Base-by-base conservation (phyloP, 2,329 filamentous ascomycete genomes). In the Endoconidiophora laricicola region DNA sequence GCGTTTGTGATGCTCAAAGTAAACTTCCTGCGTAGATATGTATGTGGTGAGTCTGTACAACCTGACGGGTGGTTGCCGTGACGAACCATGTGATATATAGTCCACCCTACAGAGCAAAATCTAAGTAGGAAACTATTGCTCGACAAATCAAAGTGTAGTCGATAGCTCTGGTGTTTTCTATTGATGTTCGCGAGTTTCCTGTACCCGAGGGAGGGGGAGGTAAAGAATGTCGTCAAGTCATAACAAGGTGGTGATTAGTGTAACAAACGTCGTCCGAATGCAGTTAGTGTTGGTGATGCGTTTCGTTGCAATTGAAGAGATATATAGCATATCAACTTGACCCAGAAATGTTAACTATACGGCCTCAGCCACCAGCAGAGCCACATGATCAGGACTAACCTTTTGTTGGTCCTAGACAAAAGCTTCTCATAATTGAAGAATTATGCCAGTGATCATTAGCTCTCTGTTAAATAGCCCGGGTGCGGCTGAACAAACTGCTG, bases 401-500 rank as follows among this genome's bases (percentile, higher is more conserved):
- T 33, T 33, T 33, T 33, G 29, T 33, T 33, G 41, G 43, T 46
- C 49, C 49, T 50, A 50, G 49, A 50, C 49, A 50, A 36, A 41
- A 38, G 26, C 24, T 20, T 22, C 45, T 39, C 22, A 24, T 26
- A 9, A 24, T 16, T 26, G 33, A 38, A 44, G 26, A 39, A 33
- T 36, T 50, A 46, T 50, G 49, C 49, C 49, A 46, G 49, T 24
- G 50, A 50, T 51, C 42, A 53, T 53, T 53, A 53, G 51, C 50
- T 49, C 43, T 33, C 41, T 69, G 69, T 71, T 73, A 88, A 60
- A 87, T 84, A 65, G 83, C 83, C 67, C 83, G 83, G 59, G 83
- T 85, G 65, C 84, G 81, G 66, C 83, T 84, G 72, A 91, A 94
- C 68, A 94, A 78, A 74, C 84, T 93, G 78, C 86, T 91, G 79